Conservation (phyloP, 1,284 basidiomycete genomes). For the Fomitiporia mediterranea region DNA sequence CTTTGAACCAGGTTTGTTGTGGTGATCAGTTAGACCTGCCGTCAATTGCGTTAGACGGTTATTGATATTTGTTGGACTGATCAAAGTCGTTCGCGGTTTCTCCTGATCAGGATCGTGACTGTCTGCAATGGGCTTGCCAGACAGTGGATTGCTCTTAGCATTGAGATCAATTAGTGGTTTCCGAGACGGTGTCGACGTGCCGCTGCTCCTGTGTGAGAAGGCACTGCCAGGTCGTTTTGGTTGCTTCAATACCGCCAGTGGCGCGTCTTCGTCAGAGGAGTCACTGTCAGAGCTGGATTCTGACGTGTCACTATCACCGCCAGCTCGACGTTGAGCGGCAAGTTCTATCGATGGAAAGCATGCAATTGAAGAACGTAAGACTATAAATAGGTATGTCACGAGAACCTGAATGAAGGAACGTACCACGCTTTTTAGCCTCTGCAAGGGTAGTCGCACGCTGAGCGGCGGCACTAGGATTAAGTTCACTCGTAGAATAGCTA, state of each 20-base stretch:
- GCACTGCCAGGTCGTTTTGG: conserved; percentile 42
- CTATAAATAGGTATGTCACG: conserved; percentile 7
- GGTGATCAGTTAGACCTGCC: conserved; percentile 13
- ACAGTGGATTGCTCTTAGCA: conserved; percentile 28
- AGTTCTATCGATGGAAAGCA: conserved; percentile 1
- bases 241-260: conserved; percentile 36
- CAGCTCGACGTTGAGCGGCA: neutral
- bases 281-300: conserved; percentile 24
- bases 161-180: conserved; percentile 51
- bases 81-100: conserved; percentile 8
- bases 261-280: conserved; percentile 30
- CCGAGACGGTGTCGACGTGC: conserved; percentile 27
- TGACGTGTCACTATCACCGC: conserved; percentile 23
- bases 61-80: conserved; percentile 24
- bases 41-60: conserved; percentile 24
- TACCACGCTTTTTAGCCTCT: conserved; percentile 20
- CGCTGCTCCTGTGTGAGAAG: conserved; percentile 37
- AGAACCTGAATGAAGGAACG: neutral
- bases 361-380: conserved; percentile 21
- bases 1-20: conserved; percentile 11
- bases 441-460: conserved; percentile 33
- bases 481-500: conserved; percentile 38
- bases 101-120: conserved; percentile 21
- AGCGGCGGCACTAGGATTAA: conserved; percentile 35
- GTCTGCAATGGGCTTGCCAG: conserved; percentile 25